Base-by-base conservation (phyloP, 2,329 filamentous ascomycete species). In the Pseudocercospora fijiensis region DNA sequence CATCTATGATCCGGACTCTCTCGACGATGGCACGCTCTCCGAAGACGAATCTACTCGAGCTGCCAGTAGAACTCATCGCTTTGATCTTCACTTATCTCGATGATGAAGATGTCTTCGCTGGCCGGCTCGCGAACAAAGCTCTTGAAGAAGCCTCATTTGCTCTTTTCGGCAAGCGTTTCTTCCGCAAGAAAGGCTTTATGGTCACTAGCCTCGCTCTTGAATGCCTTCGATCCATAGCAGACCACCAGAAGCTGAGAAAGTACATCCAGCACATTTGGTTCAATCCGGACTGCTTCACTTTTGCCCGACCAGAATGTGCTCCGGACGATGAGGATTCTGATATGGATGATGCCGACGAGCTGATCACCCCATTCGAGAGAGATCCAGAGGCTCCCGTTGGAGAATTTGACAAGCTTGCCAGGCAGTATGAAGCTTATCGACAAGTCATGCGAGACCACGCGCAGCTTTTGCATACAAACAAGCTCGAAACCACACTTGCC, bases 161-260 rank as follows among this genome's bases (percentile, higher is more conserved):
- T 7, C 55, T 61, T 41, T 75, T 75, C 56, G 72, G 67, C 24
- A 67, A 69, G 51, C 69, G 68, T 13, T 74, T 69, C 68, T 75
- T 75, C 57, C 70, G 73, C 26, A 75, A 75, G 63, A 74, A 71
- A 61, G 73, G 73, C 27, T 75, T 69, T 62, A 67, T 75, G 63
- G 65, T 75, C 62, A 73, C 70, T 3, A 67, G 63, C 13, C 57
- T 62, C 1, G 70, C 68, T 30, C 60, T 75, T 4, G 30, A 64
- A 8, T 69, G 72, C 6, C 63, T 75, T 1, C 55, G 65, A 22
- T 26, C 55, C 0, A 68, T 75, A 26, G 64, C 71, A 3, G 47
- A 64, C 1, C 71, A 75, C 45, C 27, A 67, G 18, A 65, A 70
- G n/a, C 66, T 75, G 2, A 43, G 64, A 3, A 67, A 70, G 7